Base-by-base conservation (phyloP, 495 filamentous ascomycete genomes). In the Xylaria bambusicola region DNA sequence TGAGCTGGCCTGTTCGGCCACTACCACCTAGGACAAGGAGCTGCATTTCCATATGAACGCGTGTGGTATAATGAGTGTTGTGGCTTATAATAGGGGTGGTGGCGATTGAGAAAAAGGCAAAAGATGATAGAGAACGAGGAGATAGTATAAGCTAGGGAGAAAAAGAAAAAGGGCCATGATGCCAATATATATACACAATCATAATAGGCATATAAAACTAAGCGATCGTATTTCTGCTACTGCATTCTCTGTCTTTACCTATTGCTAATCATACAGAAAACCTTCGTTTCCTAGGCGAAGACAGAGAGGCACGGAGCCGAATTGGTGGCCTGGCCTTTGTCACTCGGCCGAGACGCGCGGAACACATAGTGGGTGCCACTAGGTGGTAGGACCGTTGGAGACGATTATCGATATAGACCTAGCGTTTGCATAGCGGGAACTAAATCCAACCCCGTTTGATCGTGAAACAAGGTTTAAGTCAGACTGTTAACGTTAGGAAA, bases 21-120 rank as follows among this genome's bases (percentile, higher is more conserved):
- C 53, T 77, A 52, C 71, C 78, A 23, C 77, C 77, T 55, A 76
- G 56, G 61, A 79, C 52, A 47, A 80, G 70, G 61, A 78, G 62
- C 33, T 68, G 76, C 76, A 78, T 80, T 27, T 42, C 70, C 55
- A 46, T 20, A 56, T 12, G 2, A 31, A 2, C 6, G 26, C 17
- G 6, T 3, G 31, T 20, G 24, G 33, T 42, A 44, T 33, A 44
- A 44, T 8, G 26, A 21, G n/a, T n/a, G 35, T 5, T 52, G 8
- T 18, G 41, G 6, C 17, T 52, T 40, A n/a, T 23, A 18, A 21
- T 17, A 40, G 35, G 36, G 49, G 31, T 41, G 17, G 23, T 31
- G 17, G 23, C 12, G 38, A 42, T 13, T 15, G 23, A 17, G 24
- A 38, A 44, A 9, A n/a, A n/a, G n/a, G n/a, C n/a, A n/a, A n/a